A percentile compares a stretch with the other conserved stretches of the same genome.
phyloP scores from a whole-genome alignment of 345 rosid species.

The Turritis glabra region DNA sequence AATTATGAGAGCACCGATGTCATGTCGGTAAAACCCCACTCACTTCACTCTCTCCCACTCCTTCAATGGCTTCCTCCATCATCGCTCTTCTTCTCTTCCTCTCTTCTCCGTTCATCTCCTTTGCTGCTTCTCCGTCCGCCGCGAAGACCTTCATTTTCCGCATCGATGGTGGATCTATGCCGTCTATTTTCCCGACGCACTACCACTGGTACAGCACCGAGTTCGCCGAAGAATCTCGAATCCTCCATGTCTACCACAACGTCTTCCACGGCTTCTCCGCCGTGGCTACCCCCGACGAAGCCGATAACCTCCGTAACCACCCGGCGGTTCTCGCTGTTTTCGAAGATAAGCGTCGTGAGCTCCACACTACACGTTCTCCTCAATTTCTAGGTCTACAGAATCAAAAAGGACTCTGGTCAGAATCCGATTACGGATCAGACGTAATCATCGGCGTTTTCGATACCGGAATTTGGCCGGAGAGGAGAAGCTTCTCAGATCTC shows the following conservation, averaged over 20 bases:
- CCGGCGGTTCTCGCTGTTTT: conserved; percentile 70
- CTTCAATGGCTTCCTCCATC: conserved; percentile 34
- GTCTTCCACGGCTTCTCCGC: conserved; percentile 98
- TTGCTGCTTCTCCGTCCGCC: conserved; percentile 10
- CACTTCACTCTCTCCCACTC: conserved; percentile 35
- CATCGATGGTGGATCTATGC: conserved; percentile 67
- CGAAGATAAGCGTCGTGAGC: conserved; percentile 69
- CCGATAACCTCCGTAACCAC: conserved; percentile 50
- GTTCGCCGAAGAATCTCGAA: conserved; percentile 58
- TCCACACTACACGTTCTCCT: conserved; percentile 89
- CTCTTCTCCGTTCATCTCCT: conserved; percentile 22
- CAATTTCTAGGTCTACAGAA: conserved; percentile 80
- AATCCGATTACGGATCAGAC: conserved; percentile 89
- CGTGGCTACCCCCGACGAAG: conserved; percentile 45
- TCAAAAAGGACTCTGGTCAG: conserved; percentile 82
- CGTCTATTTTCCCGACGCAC: conserved; percentile 80
- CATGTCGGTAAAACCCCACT: conserved; percentile 38
- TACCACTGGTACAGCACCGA: conserved; percentile 83
- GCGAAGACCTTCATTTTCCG: conserved; percentile 70
- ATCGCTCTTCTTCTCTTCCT: conserved; percentile 29
- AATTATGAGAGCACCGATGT: conserved; percentile 20
- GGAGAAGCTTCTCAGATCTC: conserved; percentile 73
- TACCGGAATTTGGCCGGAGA: conserved; percentile 85
- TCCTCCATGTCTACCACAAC: conserved; percentile 80
- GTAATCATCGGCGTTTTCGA: conserved; percentile 77